Evolutionary conservation across 495 filamentous ascomycete genomes (phyloP).

Genomic region (Penicillium turbatum): DNA sequence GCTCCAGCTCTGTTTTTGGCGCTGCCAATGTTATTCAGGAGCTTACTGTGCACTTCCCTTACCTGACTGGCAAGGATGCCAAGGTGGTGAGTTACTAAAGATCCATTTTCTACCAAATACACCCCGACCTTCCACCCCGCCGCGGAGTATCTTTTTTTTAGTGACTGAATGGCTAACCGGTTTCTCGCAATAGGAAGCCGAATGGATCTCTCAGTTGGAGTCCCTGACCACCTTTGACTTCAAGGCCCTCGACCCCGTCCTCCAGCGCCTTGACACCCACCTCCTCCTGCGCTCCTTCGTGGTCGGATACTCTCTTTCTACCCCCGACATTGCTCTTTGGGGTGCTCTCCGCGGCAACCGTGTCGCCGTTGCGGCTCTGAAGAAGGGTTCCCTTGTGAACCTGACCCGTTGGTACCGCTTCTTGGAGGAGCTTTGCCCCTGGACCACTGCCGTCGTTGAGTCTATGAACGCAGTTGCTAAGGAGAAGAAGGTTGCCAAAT

Average conservation of each 20-base stretch:
- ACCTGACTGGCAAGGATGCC: constrained; percentile 43
- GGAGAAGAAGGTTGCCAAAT: constrained; percentile 65
- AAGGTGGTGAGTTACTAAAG: constrained; percentile 35
- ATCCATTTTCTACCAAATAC: too few relatives aligned
- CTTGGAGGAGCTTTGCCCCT: constrained; percentile 75
- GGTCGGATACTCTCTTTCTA: constrained; percentile 73
- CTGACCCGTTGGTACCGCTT: constrained; percentile 85
- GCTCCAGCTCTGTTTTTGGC: constrained; percentile 32
- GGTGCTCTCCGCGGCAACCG: constrained; percentile 79
- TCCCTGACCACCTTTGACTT: constrained; percentile 62
- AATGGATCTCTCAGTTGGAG: constrained; percentile 54
- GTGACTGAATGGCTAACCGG: constrained; percentile 3
- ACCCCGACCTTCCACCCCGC: neutral
- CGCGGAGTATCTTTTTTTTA: neutral
- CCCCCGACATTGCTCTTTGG: constrained; percentile 81
- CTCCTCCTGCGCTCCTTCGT: constrained; percentile 82
- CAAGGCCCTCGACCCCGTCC: constrained; percentile 70
- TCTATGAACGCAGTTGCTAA: constrained; percentile 55
- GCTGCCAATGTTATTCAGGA: constrained; percentile 36
- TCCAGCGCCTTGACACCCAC: constrained; percentile 78
- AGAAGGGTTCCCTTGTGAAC: constrained; percentile 72
- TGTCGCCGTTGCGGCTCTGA: constrained; percentile 75
- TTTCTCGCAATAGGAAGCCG: constrained; percentile 38
- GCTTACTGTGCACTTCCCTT: constrained; percentile 40
- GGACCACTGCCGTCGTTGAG: constrained; percentile 47